A percentile compares a stretch with the other conserved stretches of the same genome.
These are phyloP conservation scores for Neopestalotiopsis clavispora DNA, from an alignment of 2,329 filamentous ascomycete genomes.

Conservation along the genomic window DNA sequence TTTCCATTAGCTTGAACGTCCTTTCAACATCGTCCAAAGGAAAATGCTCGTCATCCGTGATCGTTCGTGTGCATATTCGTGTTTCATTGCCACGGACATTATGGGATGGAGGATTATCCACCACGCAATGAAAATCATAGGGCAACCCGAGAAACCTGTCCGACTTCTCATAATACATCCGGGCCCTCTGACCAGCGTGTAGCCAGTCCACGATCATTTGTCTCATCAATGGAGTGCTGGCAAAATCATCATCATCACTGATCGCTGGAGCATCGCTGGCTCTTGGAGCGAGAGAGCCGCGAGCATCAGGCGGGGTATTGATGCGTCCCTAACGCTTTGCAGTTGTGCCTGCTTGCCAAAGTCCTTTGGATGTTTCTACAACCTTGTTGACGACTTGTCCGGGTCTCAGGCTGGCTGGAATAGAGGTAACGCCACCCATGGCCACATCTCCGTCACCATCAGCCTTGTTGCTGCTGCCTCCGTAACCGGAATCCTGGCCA, in stretches of 20 bases:
- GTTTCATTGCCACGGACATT: background rate
- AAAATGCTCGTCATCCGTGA: background rate
- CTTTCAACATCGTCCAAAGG: background rate
- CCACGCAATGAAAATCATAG: background rate
- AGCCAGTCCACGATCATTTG: background rate
- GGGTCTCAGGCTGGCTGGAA: slow-evolving; percentile 59
- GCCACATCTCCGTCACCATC: slow-evolving; percentile 44
- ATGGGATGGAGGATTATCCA: background rate
- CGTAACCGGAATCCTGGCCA: slow-evolving; percentile 55
- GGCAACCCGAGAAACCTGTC: background rate
- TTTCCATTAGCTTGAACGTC: background rate
- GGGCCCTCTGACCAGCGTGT: too few species aligned
- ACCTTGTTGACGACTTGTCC: slow-evolving; percentile 61
- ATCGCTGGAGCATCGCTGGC: background rate
- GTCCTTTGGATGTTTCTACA: slow-evolving; percentile 66
- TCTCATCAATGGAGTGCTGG: background rate
- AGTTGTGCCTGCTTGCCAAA: slow-evolving; percentile 55
- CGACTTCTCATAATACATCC: background rate
- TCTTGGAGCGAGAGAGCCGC: background rate
- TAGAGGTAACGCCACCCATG: slow-evolving; percentile 49
- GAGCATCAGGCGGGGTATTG: background rate
- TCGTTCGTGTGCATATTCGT: background rate
- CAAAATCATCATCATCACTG: background rate
- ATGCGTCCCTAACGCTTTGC: slow-evolving; percentile 28
- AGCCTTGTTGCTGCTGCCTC: slow-evolving; percentile 20